These are phyloP conservation scores for Myriosclerotinia curreyana DNA, from an alignment of 2,329 filamentous ascomycete genomes.

Conservation along the genomic window DNA sequence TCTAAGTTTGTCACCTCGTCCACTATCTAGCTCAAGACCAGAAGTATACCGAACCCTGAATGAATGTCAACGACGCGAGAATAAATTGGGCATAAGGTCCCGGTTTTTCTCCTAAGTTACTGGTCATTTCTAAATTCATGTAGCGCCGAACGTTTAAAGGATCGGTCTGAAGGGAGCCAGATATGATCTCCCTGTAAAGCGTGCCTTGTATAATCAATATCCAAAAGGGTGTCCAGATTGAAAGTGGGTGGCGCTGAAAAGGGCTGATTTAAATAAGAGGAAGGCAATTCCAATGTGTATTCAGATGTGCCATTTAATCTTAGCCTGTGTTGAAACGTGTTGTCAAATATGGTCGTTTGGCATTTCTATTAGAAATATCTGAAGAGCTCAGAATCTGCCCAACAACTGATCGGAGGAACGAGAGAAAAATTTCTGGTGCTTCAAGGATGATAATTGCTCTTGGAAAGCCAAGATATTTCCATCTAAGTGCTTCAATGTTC, in stretches of 20 bases:
- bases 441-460: slow-evolving; percentile 23
- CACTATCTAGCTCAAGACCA: background rate
- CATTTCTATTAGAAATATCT: background rate
- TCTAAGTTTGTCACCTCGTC: background rate
- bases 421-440: slow-evolving; percentile 19
- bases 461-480: slow-evolving; percentile 21
- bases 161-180: slow-evolving; percentile 18
- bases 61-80: background rate
- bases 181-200: slow-evolving; percentile 19
- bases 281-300: background rate
- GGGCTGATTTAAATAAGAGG: slow-evolving; percentile 22
- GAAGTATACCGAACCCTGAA: background rate
- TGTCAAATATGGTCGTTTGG: background rate
- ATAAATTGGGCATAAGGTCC: background rate
- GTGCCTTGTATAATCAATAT: slow-evolving; percentile 3
- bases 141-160: slow-evolving; percentile 8
- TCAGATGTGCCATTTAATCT: background rate
- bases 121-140: background rate
- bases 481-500: background rate
- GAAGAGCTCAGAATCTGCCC: slow-evolving; percentile 15
- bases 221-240: slow-evolving; percentile 5
- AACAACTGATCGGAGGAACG: background rate
- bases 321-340: background rate
- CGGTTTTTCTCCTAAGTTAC: background rate
- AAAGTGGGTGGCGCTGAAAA: slow-evolving; percentile 23